Evolutionary conservation across 1,139 yeast genomes (phyloP).

Genomic region (Hemisphaericaspora subhashii): DNA sequence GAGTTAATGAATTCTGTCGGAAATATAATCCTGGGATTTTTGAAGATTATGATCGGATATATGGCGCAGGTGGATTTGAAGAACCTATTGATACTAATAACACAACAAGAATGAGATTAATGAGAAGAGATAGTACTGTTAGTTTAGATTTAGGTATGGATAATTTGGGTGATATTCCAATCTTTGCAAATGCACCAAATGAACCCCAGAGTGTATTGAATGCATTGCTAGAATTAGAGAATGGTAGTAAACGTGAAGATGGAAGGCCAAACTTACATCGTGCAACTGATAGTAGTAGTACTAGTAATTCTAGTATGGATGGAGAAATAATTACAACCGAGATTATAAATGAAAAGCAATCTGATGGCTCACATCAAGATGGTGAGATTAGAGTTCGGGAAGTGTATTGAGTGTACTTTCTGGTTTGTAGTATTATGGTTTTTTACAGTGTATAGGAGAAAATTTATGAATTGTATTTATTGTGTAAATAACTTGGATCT

Average conservation of each 20-base stretch:
- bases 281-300: too few species aligned
- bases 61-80: slow-evolving; percentile 14
- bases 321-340: too few species aligned
- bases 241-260: too few species aligned
- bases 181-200: slow-evolving; percentile 25
- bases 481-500: too few species aligned
- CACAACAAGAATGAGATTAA: not conserved
- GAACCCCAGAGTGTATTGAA: not conserved
- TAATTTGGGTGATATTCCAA: slow-evolving; percentile 34
- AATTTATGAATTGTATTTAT: too few species aligned
- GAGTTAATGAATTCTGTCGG: slow-evolving; percentile 68
- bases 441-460: too few species aligned
- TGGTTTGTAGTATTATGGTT: too few species aligned
- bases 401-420: not conserved
- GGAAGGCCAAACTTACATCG: too few species aligned
- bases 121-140: slow-evolving; percentile 12
- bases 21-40: slow-evolving; percentile 74
- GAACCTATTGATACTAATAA: slow-evolving; percentile 20
- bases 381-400: not conserved
- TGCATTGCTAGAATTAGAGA: not conserved
- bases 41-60: slow-evolving; percentile 56
- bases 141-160: slow-evolving; percentile 15
- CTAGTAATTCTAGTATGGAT: too few species aligned
- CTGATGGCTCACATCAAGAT: not conserved
- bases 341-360: not conserved